These are phyloP conservation scores for Verbena officinalis DNA, from an alignment of 257 asterid genomes.

Conservation along the genomic window DNA sequence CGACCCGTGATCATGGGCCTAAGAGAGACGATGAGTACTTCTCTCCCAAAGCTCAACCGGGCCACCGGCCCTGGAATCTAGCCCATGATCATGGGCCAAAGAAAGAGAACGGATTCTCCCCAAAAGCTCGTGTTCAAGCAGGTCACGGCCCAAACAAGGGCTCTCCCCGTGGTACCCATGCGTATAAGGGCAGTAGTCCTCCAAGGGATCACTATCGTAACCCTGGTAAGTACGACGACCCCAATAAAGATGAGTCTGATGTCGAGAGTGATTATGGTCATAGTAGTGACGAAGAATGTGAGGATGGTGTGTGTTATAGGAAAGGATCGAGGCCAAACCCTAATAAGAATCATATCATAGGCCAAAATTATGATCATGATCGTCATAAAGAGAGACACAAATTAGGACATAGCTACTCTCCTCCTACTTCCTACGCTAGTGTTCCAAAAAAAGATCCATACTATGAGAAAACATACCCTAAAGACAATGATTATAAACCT, in stretches of 20 bases:
- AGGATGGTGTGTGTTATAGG: slow-evolving; percentile 22
- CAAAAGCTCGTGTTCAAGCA: background rate
- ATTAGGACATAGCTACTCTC: background rate
- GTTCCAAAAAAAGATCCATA: background rate
- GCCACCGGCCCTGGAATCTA: background rate
- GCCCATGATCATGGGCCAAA: background rate
- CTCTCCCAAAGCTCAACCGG: background rate
- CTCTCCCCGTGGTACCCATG: slow-evolving; percentile 9
- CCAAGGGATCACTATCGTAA: background rate
- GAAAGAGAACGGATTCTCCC: slow-evolving; percentile 11
- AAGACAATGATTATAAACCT: too few species aligned
- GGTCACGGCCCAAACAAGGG: background rate
- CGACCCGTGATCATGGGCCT: background rate
- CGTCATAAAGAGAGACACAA: background rate
- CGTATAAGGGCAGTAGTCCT: slow-evolving; percentile 21
- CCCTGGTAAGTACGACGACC: slow-evolving; percentile 9
- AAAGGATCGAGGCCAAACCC: slow-evolving; percentile 15
- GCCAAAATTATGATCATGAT: background rate
- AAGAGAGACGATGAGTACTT: background rate
- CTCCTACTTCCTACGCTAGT: background rate
- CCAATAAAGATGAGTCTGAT: background rate
- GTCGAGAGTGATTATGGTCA: too few species aligned
- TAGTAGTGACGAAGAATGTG: slow-evolving; percentile 15
- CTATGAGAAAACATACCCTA: too few species aligned
- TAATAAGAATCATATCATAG: too few species aligned